These are phyloP conservation scores for Triangularia setosa DNA, from an alignment of 2,329 filamentous ascomycete genomes.

Conservation along the genomic window DNA sequence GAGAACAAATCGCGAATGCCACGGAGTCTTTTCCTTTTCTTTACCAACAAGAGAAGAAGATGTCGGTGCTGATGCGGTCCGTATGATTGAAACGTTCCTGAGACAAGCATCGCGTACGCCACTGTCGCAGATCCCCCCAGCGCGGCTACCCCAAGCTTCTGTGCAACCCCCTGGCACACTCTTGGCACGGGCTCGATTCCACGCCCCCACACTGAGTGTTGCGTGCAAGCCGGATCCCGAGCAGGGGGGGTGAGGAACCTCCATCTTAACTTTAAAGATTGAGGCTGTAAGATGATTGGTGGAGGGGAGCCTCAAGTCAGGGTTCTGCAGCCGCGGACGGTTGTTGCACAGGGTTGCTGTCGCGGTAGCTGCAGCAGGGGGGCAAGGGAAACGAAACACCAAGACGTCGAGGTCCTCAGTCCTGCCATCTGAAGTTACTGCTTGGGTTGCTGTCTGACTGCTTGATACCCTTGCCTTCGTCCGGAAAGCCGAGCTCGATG, in stretches of 20 bases:
- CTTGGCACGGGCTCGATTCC: conserved; percentile 1
- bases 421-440: conserved; percentile 25
- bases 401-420: conserved; percentile 12
- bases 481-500: conserved; percentile 9
- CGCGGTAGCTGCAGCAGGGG: conserved; percentile 11
- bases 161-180: conserved; percentile 14
- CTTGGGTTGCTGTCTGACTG: conserved; percentile 4
- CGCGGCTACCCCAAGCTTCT: conserved; percentile 17
- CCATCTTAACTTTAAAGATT: conserved; percentile 26
- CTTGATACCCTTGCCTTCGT: background rate
- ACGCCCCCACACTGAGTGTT: conserved; percentile 7
- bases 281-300: conserved; percentile 18
- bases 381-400: conserved; percentile 24
- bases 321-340: conserved; percentile 13
- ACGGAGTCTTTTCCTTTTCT: too few relatives aligned
- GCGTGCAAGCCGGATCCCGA: conserved; percentile 14
- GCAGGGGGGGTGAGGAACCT: conserved; percentile 13
- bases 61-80: conserved; percentile 23
- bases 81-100: conserved; percentile 29
- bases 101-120: conserved; percentile 27
- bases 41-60: background rate
- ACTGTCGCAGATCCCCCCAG: conserved; percentile 25
- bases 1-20: too few relatives aligned
- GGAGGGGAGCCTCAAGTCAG: conserved; percentile 18
- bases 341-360: background rate